Base-by-base conservation (phyloP, 2,329 filamentous ascomycete genomes). In the Aspergillus fructus region DNA sequence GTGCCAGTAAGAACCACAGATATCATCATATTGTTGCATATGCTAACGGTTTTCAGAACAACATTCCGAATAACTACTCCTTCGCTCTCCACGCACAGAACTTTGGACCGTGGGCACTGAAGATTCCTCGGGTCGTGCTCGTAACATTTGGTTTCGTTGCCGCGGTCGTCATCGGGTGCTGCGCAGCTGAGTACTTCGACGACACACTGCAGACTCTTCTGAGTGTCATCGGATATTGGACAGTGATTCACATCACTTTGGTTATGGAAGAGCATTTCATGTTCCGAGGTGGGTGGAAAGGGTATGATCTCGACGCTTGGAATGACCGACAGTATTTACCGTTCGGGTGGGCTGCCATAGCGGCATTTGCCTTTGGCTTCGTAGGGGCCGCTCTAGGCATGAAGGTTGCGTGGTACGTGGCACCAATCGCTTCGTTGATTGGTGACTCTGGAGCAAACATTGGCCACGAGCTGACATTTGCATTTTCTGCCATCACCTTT, bases 151-250 rank as follows among this genome's bases (percentile, higher is more conserved):
- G 71, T 15, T 74, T 66, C 49, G 47, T 72, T 2, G 66, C 64
- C 12, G 69, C 71, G 2, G 60, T 74, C 12, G 66, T 69, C 2
- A 66, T 73, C 4, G 72, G 71, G 8, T 73, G 71, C 49, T 71
- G 66, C 46, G 71, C 71, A 2, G 68, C 71, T 2, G 62, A 61
- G 13, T 73, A 69, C 58, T 71, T 73, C 41, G 40, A 60, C 23
- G 63, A 63, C 49, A 62, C 74, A 75, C 64, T 82, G 13, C 66
- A 79, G 61, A 78, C 80, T 49, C 78, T 82, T 61, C 62, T 81
- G 2, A 74, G 74, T 13, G 70, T 81, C 23, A 73, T 82, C 3
- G 79, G 79, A 9, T 82, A 81, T 65, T 81, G 78, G 77, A 78
- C 76, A 53, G 79, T 78, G 0, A 73, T 73, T 12, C 72, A 72